These are phyloP conservation scores for Lactarius sanguifluus DNA, from an alignment of 768 basidiomycete genomes.

Conservation along the genomic window DNA sequence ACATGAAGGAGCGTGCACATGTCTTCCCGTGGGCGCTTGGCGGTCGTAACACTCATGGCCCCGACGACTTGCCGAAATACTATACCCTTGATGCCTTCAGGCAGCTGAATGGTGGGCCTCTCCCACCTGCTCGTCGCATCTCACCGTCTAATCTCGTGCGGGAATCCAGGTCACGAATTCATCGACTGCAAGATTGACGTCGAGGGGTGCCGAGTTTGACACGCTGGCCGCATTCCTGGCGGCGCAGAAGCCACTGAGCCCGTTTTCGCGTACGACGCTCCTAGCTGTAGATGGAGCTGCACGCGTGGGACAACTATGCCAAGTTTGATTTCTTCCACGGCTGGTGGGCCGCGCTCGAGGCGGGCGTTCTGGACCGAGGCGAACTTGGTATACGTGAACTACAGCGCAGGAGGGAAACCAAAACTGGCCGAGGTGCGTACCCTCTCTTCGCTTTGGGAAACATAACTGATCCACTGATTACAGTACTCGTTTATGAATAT, in stretches of 20 bases:
- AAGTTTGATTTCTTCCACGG: no score
- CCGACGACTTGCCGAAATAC: conserved; percentile 48
- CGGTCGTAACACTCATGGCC: conserved; percentile 47
- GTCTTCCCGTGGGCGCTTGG: conserved; percentile 43
- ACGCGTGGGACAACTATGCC: conserved; percentile 39
- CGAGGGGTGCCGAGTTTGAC: conserved; percentile 64
- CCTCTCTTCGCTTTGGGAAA: no score
- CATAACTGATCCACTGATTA: no score
- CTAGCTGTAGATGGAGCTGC: conserved; percentile 73
- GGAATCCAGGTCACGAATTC: conserved; percentile 53
- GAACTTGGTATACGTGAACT: no score
- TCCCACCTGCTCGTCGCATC: not conserved
- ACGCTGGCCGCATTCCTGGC: conserved; percentile 49
- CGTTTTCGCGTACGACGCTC: conserved; percentile 31
- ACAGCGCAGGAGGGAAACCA: no score
- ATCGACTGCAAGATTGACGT: conserved; percentile 75
- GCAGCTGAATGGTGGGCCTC: conserved; percentile 53
- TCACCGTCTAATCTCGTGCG: not conserved
- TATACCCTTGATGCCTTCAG: conserved; percentile 65
- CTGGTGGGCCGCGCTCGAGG: no score
- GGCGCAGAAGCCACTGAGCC: conserved; percentile 35
- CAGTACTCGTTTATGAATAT: no score
- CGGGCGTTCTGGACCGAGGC: no score
- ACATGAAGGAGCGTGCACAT: conserved; percentile 41
- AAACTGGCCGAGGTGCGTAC: no score